Evolutionary conservation across 2,329 filamentous ascomycete genomes (phyloP).

Genomic region (Xylariales sp.): DNA sequence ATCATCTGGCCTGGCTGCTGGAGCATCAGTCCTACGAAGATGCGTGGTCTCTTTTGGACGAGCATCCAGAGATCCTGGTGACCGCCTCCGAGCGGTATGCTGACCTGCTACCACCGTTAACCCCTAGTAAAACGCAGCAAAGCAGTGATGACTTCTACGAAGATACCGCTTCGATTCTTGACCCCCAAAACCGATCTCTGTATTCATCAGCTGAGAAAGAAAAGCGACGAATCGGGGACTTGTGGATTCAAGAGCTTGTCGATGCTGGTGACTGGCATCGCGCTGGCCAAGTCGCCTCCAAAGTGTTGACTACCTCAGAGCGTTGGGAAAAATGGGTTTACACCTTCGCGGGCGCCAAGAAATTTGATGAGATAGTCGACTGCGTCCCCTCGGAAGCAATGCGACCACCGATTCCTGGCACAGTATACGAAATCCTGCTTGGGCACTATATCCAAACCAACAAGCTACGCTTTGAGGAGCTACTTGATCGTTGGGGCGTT

Average conservation of each 20-base stretch:
- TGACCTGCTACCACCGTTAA: conserved; percentile 35
- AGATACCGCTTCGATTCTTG: conserved; percentile 60
- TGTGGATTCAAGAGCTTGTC: conserved; percentile 87
- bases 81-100: conserved; percentile 32
- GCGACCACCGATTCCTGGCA: conserved; percentile 71
- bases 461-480: conserved; percentile 67
- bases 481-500: conserved; percentile 79
- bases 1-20: conserved; percentile 82
- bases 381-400: conserved; percentile 77
- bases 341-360: conserved; percentile 80
- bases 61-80: conserved; percentile 71
- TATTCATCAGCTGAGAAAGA: conserved; percentile 75
- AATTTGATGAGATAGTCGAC: conserved; percentile 84
- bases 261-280: conserved; percentile 68
- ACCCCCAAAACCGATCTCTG: conserved; percentile 52
- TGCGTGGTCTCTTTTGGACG: conserved; percentile 85
- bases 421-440: conserved; percentile 85
- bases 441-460: conserved; percentile 83
- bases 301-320: conserved; percentile 72
- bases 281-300: conserved; percentile 77
- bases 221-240: conserved; percentile 84
- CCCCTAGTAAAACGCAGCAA: conserved; percentile 34
- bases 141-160: conserved; percentile 67
- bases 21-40: conserved; percentile 77
- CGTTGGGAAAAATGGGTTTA: conserved; percentile 96